Evolutionary conservation across 2,329 filamentous ascomycete species (phyloP), one percentile per base, ranked within the genome.

Genomic region (Pyricularia grisea): DNA sequence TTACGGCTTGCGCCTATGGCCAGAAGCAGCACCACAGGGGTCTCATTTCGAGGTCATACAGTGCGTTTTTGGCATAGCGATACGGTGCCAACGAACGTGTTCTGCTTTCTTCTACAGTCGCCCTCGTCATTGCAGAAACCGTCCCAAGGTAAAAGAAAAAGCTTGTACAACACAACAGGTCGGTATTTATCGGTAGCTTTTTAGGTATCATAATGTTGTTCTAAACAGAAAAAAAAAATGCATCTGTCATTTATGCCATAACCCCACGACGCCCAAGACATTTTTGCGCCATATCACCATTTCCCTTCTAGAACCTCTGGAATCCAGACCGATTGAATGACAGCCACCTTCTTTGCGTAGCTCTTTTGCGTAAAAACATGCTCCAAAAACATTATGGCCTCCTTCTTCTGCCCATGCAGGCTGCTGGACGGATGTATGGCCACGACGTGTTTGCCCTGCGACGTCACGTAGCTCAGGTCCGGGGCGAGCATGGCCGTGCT

Each of bases 301-400:
- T 30, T 20, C 9, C 55, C 72, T 70, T 81, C 80, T 67, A 84
- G 72, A 1, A 81, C 82, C 72, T 87, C 83, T 0, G 81, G 76
- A 20, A 90, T 85, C 88, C 88, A 90, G 30, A 82, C 78, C 0
- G 84, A 85, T 70, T 88, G 84, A 20, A 90, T 83, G 0, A 82
- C 83, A 76, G 86, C 89, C 70, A 90, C 87, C 76, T 87, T 89
- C 75, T 89, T 89, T 0, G 85, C 88, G 70, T 90, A 90, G 73
- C 86, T 90, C 78, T 88, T 89, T 68, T 84, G 84, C 0, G 88
- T 90, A 73, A 85, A 90, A 0, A 90, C 87, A 72, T 90, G 85
- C 72, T 90, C 88, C 11, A 90, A 75, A 71, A 89, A 90, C 87
- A 90, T 88, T 74, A 90, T 88, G 4, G 87, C 87, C 76, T 89